Evolutionary conservation across 768 basidiomycete genomes (phyloP), one percentile per base, ranked within the genome.

Genomic region (Tubosaeta brunneosetosa): DNA sequence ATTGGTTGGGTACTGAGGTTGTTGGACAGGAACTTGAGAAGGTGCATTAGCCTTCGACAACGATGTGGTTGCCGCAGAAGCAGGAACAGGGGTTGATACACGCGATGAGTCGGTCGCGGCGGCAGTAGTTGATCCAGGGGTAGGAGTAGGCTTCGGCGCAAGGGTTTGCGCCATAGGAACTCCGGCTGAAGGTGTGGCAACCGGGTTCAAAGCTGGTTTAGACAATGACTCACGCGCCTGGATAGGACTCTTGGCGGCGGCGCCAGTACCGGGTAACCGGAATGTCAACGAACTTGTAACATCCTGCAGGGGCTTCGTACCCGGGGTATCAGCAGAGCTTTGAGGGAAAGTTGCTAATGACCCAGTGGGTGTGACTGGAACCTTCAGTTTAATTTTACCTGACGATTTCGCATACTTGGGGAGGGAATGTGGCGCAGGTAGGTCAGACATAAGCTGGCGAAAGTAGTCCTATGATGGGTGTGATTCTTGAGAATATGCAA

Each of bases 361-460:
- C n/a, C 57, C 59, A 3, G 65, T 56, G 14, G 71, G 58, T 5
- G 66, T 58, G 13, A 40, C 73, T 58, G 85, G 80, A 38, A 85
- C 76, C 59, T 81, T 88, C 37, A 91, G 77, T 66, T 82, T 90
- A 51, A 92, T 86, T 71, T 85, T 92, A 14, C 77, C 77, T 38
- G 68, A 59, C 6, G 81, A 72, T 56, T 80, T 79, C 26, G 79
- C 55, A 59, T 90, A 88, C 54, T 83, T 78, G 12, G 83, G 72
- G 43, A 91, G 74, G n/a, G 82, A 55, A 62, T 78, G 78, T 2
- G 84, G 85, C 1, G 80, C 58, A 1, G 90, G 89, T 16, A 92
- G 74, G 64, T 91, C 89, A 8, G 88, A 76, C 85, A 91, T 85
- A 14, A 91, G 68, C 57, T 81, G 77, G 25, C 82, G 81, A 65